Base-by-base conservation (phyloP, 148 eudicot species). In the Rhododendron mucronatum region DNA sequence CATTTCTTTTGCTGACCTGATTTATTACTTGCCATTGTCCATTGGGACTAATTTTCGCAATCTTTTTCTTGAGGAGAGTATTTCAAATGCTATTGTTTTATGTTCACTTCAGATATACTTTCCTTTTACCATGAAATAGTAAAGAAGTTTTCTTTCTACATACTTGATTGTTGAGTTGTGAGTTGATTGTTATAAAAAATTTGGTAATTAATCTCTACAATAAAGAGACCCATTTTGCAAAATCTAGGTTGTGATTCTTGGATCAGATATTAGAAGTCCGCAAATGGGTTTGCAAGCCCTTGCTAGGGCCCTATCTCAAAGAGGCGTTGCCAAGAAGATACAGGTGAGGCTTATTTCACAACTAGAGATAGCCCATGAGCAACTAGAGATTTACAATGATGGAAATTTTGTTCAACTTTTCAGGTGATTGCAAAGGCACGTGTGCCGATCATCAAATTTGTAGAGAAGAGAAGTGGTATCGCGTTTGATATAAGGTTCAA, bases 391-490 rank as follows among this genome's bases (percentile, higher is more conserved):
- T 65, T 87, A 50, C 39, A 33, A 71, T 30, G 39, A 84, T 82
- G 47, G 45, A 51, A 37, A 77, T 55, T 55, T 77, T 57, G 55
- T 51, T 67, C 84, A 78, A 33, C 41, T 84, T 83, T 33, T 26
- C 89, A 97, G 99, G 99, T 97, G 80, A 94, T 97, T 83, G 96
- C 94, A 61, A 97, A 91, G 91, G 98, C 99, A 83, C 95, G 98
- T 78, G 98, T 97, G 80, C 99, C 99, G 13, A 97, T 97, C 57
- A 89, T 97, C 74, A 97, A 97, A 86, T 97, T 97, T 92, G 93
- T 95, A 89, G 99, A 97, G 93, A 95, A 93, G 91, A 92, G 84
- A 84, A 94, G 98, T 79, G 94, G 94, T 30, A 81, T 97, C 87
- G 81, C 92, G 3, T 95, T 97, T 91, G 99, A 97, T 86, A 82